These are phyloP conservation scores for Yamadazyma diddensiae DNA, from an alignment of 1,139 yeast genomes.

Conservation along the genomic window DNA sequence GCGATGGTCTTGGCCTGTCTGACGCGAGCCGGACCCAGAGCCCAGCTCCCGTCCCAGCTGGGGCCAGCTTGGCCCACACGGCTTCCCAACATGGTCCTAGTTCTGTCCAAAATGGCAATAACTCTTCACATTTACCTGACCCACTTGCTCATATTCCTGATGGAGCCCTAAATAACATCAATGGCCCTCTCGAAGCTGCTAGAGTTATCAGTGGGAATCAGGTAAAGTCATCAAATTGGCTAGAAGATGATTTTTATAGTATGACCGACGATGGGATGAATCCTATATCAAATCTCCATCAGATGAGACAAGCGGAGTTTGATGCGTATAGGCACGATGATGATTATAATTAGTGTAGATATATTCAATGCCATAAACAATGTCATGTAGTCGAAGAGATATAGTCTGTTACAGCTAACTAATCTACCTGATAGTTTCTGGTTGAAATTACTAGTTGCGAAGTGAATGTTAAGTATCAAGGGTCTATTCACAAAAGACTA, in stretches of 20 bases:
- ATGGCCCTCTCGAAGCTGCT: conserved; percentile 40
- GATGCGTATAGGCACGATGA: conserved; percentile 44
- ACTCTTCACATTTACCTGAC: conserved; percentile 35
- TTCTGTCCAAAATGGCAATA: not conserved
- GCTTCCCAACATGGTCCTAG: conserved; percentile 5
- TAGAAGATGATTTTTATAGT: conserved; percentile 21
- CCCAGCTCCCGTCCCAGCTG: not conserved
- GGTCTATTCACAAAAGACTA: too few species aligned
- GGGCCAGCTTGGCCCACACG: not conserved
- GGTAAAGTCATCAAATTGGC: conserved; percentile 35
- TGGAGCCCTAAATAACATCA: conserved; percentile 29
- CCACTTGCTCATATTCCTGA: conserved; percentile 47
- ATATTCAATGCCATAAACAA: too few species aligned
- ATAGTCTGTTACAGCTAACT: too few species aligned
- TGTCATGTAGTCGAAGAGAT: too few species aligned
- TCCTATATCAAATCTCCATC: conserved; percentile 16
- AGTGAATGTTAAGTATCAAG: too few species aligned
- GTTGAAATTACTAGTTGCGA: too few species aligned
- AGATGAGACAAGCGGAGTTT: conserved; percentile 35
- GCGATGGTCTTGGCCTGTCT: too few species aligned
- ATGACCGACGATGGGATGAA: conserved; percentile 8
- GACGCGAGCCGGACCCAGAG: not conserved
- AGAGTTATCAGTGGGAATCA: conserved; percentile 43
- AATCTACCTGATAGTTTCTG: too few species aligned
- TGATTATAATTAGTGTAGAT: conserved; percentile 23